Evolutionary conservation across 139 green algal genomes (phyloP).

Genomic region (Volvox africanus): DNA sequence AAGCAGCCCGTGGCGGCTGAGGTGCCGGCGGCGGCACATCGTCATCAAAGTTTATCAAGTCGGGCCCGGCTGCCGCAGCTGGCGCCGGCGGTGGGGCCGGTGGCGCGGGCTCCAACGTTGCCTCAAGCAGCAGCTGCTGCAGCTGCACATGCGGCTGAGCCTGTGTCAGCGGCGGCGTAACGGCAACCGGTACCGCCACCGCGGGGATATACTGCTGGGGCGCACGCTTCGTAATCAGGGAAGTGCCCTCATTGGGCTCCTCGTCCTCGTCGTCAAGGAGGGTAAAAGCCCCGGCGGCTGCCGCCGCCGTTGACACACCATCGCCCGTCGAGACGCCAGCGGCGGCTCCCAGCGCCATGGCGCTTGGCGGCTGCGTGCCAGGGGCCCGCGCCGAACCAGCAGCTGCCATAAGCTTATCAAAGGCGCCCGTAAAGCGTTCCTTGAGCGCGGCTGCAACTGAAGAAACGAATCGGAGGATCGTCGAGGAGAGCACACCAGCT

Average conservation of each 20-base stretch:
- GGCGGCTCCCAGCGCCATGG: background rate
- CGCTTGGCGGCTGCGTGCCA: background rate
- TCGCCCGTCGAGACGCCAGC: background rate
- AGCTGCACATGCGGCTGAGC: background rate
- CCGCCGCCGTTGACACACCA: background rate
- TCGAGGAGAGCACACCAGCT: too few species aligned
- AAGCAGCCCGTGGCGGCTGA: background rate
- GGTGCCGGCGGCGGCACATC: background rate
- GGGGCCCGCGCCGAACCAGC: background rate
- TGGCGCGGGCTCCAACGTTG: background rate
- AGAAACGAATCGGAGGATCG: too few species aligned
- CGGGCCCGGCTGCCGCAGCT: background rate
- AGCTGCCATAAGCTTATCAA: slow-evolving; percentile 34
- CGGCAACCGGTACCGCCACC: background rate
- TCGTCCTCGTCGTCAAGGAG: slow-evolving; percentile 39
- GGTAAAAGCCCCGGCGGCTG: background rate
- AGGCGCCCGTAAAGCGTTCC: slow-evolving; percentile 10
- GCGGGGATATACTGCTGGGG: background rate
- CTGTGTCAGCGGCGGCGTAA: background rate
- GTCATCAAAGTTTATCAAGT: slow-evolving; percentile 36
- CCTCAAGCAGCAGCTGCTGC: background rate
- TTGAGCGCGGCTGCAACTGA: slow-evolving; percentile 36
- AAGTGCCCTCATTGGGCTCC: background rate
- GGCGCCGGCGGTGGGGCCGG: background rate
- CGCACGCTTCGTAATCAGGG: slow-evolving; percentile 6